These are phyloP conservation scores for Neopestalotiopsis rosae DNA, from an alignment of 2,329 filamentous ascomycete species.

Conservation along the genomic window DNA sequence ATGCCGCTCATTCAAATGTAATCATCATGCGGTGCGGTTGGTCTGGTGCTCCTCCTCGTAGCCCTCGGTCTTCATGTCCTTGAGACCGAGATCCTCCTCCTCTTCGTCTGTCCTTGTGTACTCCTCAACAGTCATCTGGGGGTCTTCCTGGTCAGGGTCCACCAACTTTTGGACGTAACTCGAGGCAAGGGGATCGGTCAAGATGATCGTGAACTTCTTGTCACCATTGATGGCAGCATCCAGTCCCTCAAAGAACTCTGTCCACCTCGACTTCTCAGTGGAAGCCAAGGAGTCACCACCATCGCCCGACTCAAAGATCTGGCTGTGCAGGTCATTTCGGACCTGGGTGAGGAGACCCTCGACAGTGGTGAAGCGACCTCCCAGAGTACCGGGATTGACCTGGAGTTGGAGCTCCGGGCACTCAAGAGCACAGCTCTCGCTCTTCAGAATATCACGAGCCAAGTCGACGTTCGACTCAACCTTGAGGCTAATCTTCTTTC, in stretches of 20 bases:
- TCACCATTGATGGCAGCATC: conserved; percentile 81
- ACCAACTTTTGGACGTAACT: conserved; percentile 94
- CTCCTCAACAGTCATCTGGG: conserved; percentile 79
- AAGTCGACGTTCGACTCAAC: conserved; percentile 77
- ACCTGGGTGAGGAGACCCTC: conserved; percentile 94
- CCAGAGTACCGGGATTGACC: conserved; percentile 92
- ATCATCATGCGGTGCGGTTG: conserved; percentile 14
- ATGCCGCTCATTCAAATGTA: neutral
- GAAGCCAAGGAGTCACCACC: conserved; percentile 80
- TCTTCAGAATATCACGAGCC: conserved; percentile 92
- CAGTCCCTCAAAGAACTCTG: conserved; percentile 78
- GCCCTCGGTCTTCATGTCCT: conserved; percentile 90
- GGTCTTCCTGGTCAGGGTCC: conserved; percentile 72
- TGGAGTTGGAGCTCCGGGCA: conserved; percentile 87
- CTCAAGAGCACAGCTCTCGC: conserved; percentile 85
- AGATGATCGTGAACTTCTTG: conserved; percentile 78
- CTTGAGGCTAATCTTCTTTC: conserved; percentile 79
- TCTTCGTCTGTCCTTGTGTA: conserved; percentile 91
- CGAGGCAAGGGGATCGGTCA: conserved; percentile 87
- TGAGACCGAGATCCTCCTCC: conserved; percentile 88
- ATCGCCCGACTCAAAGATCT: conserved; percentile 80
- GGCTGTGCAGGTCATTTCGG: conserved; percentile 82
- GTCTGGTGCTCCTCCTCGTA: conserved; percentile 66
- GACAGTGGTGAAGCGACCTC: conserved; percentile 94
- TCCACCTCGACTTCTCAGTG: conserved; percentile 75